Evolutionary conservation across 352 stramenopile species (phyloP), one percentile per base, ranked within the genome.

Genomic region (Thraustochytrium sp.): DNA sequence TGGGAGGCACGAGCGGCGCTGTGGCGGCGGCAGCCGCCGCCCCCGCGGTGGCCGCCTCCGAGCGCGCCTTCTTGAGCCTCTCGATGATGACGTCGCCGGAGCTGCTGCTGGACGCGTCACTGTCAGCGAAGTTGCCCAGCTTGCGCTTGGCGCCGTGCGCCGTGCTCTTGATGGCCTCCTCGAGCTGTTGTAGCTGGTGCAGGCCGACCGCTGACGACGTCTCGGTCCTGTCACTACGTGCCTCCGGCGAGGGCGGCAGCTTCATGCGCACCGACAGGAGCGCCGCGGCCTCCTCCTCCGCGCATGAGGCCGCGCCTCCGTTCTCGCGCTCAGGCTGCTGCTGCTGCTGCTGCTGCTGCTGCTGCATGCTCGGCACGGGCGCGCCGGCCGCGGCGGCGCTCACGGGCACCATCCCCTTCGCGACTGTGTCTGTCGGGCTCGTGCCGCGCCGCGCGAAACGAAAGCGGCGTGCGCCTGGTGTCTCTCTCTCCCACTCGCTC

Each of bases 1-100:
- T n/a, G n/a, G n/a, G n/a, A n/a, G n/a, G n/a, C n/a, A n/a, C n/a
- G n/a, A n/a, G n/a, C n/a, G n/a, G n/a, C n/a, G n/a, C n/a, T n/a
- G n/a, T n/a, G n/a, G n/a, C n/a, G n/a, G n/a, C n/a, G n/a, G n/a
- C n/a, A n/a, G n/a, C n/a, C n/a, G n/a, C n/a, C n/a, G n/a, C n/a
- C n/a, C n/a, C n/a, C n/a, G n/a, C n/a, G n/a, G n/a, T n/a, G n/a
- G n/a, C n/a, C n/a, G n/a, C n/a, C n/a, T n/a, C n/a, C n/a, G n/a
- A n/a, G n/a, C n/a, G n/a, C n/a, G n/a, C n/a, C 42, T 82, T 82
- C 23, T 48, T 48, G 26, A 82, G 56, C 23, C 51, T 80, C 9
- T 53, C 21, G 13, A n/a, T 54, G 34, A n/a, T 23, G 31, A 68
- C 18, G 48, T 55, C 48, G 18, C 16, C 18, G 48, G 48, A 55